These are phyloP conservation scores for Aphanomyces invadans DNA, from an alignment of 352 stramenopile genomes.

Conservation along the genomic window DNA sequence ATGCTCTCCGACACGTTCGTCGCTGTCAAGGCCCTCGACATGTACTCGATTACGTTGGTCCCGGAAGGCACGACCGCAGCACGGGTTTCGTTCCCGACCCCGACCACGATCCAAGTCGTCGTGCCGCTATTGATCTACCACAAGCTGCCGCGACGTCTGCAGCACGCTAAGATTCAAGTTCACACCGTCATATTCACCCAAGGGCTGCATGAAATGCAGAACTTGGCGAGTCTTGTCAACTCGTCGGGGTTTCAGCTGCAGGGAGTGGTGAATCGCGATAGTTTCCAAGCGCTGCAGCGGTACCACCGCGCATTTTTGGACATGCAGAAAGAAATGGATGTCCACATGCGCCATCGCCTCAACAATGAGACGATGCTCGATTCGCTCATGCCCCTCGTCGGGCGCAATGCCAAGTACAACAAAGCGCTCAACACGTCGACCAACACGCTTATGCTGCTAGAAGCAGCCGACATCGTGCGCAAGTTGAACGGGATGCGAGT, in stretches of 20 bases:
- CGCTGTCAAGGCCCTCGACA: constrained; percentile 80
- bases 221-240: constrained; percentile 81
- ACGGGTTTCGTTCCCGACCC: not conserved
- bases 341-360: constrained; percentile 7
- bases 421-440: constrained; percentile 58
- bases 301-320: constrained; percentile 76
- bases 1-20: constrained; percentile 92
- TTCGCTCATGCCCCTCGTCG: constrained; percentile 22
- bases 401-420: constrained; percentile 32
- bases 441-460: constrained; percentile 82
- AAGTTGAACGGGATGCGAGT: constrained; percentile 85
- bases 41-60: constrained; percentile 67
- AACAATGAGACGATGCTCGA: constrained; percentile 22
- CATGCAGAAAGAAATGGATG: constrained; percentile 32
- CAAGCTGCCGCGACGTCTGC: constrained; percentile 47
- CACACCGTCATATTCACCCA: constrained; percentile 81
- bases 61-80: not conserved
- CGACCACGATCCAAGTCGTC: constrained; percentile 29
- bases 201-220: constrained; percentile 92
- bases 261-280: constrained; percentile 78
- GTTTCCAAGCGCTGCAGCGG: constrained; percentile 50
- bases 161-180: constrained; percentile 66
- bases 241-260: constrained; percentile 77
- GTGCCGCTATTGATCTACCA: constrained; percentile 52
- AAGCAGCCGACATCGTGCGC: constrained; percentile 85